Evolutionary conservation across 1,284 basidiomycete genomes (phyloP).

Genomic region (Agroathelia rolfsii): DNA sequence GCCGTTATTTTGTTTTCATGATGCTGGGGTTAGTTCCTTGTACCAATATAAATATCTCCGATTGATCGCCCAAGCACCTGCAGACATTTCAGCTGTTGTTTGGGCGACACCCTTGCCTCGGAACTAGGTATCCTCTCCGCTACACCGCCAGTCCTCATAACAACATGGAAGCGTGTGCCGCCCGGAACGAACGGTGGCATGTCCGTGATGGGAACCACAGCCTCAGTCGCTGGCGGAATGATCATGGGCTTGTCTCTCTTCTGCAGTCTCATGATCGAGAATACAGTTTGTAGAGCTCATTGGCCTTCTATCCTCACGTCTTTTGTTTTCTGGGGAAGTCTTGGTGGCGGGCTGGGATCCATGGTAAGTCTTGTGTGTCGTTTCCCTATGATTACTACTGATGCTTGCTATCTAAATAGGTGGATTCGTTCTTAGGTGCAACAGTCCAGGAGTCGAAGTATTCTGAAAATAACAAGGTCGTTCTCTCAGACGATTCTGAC

Average conservation of each 20-base stretch:
- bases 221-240: conserved; percentile 66
- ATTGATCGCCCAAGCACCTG: conserved; percentile 6
- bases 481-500: conserved; percentile 53
- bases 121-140: conserved; percentile 78
- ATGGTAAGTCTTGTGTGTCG: conserved; percentile 36
- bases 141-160: conserved; percentile 63
- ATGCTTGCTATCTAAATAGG: conserved; percentile 25
- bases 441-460: conserved; percentile 80
- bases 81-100: conserved; percentile 75
- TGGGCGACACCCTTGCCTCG: conserved; percentile 75
- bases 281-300: conserved; percentile 32
- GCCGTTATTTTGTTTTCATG: conserved; percentile 51
- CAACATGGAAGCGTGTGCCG: conserved; percentile 65
- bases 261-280: conserved; percentile 54
- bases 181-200: conserved; percentile 90
- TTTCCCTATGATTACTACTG: background rate
- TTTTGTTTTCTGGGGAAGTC: conserved; percentile 48
- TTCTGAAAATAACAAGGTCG: conserved; percentile 47
- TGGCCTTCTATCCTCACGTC: conserved; percentile 29
- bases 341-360: conserved; percentile 68
- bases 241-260: conserved; percentile 60
- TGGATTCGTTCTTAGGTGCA: conserved; percentile 84
- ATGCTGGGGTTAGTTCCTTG: conserved; percentile 57
- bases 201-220: conserved; percentile 63
- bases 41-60: background rate